These are phyloP conservation scores for Neopestalotiopsis clavispora DNA, from an alignment of 2,329 filamentous ascomycete species.

Conservation along the genomic window DNA sequence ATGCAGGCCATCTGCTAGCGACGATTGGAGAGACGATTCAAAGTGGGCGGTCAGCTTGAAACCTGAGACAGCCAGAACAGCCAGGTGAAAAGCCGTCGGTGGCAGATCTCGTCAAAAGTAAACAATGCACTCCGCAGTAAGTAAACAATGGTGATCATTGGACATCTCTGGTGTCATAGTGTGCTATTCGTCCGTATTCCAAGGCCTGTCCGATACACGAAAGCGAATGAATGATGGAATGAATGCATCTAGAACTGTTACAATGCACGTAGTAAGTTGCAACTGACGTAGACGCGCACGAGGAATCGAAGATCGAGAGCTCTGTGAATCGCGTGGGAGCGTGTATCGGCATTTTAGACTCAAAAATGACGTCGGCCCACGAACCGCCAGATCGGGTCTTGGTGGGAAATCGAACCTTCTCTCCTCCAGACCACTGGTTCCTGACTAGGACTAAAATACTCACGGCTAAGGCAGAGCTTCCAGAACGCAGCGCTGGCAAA, in stretches of 20 bases:
- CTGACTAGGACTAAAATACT: neutral
- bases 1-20: slow-evolving; percentile 25
- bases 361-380: slow-evolving; percentile 12
- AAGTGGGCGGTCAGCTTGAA: slow-evolving; percentile 23
- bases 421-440: neutral
- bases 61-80: slow-evolving; percentile 16
- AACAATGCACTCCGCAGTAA: slow-evolving; percentile 5
- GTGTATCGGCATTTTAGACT: slow-evolving; percentile 6
- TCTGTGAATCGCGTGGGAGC: neutral
- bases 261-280: neutral
- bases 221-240: neutral
- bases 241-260: neutral
- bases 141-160: slow-evolving; percentile 15
- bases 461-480: slow-evolving; percentile 6
- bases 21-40: neutral
- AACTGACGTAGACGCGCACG: neutral
- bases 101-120: slow-evolving; percentile 7
- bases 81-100: slow-evolving; percentile 3
- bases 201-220: neutral
- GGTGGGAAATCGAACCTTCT: slow-evolving; percentile 14
- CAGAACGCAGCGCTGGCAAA: slow-evolving; percentile 5
- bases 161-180: neutral
- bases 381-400: slow-evolving; percentile 13
- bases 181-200: neutral
- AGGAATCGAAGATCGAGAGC: neutral